These are phyloP conservation scores for Quercus ilex DNA, from an alignment of 306 rosid genomes.

Conservation along the genomic window DNA sequence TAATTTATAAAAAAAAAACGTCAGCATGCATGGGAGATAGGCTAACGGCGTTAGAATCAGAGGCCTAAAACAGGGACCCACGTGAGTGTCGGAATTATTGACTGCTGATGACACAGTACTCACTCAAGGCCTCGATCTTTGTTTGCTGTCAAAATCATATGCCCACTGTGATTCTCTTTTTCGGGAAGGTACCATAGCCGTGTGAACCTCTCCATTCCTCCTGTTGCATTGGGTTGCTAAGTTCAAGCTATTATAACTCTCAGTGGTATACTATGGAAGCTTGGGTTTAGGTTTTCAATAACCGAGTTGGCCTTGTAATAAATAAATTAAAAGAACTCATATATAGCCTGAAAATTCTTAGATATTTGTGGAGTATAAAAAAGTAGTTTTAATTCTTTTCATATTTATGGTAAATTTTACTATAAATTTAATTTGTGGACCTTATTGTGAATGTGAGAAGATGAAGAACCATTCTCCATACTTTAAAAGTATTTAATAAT, in stretches of 20 bases:
- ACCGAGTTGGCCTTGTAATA: not conserved
- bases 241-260: slow-evolving; percentile 14
- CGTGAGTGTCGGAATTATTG: slow-evolving; percentile 42
- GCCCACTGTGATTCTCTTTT: slow-evolving; percentile 25
- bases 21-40: slow-evolving; percentile 17
- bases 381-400: rapidly evolving
- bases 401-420: rapidly evolving
- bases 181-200: slow-evolving; percentile 41
- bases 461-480: too few relatives aligned
- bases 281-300: not conserved
- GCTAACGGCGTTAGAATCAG: slow-evolving; percentile 22
- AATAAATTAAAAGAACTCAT: too few relatives aligned
- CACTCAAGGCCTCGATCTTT: not conserved
- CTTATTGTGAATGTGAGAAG: rapidly evolving
- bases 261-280: slow-evolving; percentile 22
- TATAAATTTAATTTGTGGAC: too few relatives aligned
- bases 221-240: slow-evolving; percentile 22
- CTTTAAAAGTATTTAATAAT: rapidly evolving
- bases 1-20: slow-evolving; percentile 12
- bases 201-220: not conserved
- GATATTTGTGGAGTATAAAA: rapidly evolving
- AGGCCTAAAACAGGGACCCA: not conserved
- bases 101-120: slow-evolving; percentile 18
- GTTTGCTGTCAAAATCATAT: slow-evolving; percentile 7
- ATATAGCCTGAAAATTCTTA: too few relatives aligned